A percentile compares a stretch with the other conserved stretches of the same genome.
Evolutionary conservation across 176 grass and related monocot species (phyloP).

Genomic region (Neostapfia colusana): DNA sequence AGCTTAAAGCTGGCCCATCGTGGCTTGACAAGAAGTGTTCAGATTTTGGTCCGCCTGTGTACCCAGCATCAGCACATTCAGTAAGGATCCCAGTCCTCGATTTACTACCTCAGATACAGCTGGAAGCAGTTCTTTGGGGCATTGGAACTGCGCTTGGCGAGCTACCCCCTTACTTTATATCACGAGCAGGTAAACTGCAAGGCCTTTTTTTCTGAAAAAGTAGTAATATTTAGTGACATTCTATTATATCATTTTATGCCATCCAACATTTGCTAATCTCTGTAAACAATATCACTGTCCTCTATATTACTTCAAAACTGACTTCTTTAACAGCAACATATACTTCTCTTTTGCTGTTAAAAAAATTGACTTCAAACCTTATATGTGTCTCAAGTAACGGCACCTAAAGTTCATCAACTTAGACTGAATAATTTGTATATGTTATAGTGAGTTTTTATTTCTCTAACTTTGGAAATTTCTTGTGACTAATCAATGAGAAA

Average conservation of each 20-base stretch:
- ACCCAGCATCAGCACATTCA: slow-evolving; percentile 54
- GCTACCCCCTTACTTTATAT: slow-evolving; percentile 98
- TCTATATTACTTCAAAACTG: slow-evolving; percentile 2
- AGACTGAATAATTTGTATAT: neutral
- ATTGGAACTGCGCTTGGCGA: slow-evolving; percentile 95
- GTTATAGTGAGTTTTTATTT: neutral
- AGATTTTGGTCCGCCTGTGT: slow-evolving; percentile 78
- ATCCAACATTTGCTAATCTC: neutral
- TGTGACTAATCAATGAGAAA: neutral
- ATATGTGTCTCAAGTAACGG: neutral
- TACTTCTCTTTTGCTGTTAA: neutral
- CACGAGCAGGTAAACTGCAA: slow-evolving; percentile 73
- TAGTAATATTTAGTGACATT: slow-evolving; percentile 18
- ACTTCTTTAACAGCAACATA: neutral
- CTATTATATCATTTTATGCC: slow-evolving; percentile 5
- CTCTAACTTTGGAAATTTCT: neutral
- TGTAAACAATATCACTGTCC: neutral
- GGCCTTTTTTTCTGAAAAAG: neutral
- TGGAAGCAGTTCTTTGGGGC: slow-evolving; percentile 96
- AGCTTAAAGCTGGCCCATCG: slow-evolving; percentile 71
- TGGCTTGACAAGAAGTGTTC: slow-evolving; percentile 97
- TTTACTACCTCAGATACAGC: slow-evolving; percentile 86
- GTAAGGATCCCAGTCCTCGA: slow-evolving; percentile 78
- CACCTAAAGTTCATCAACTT: slow-evolving; percentile 8
- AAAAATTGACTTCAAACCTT: neutral